Evolutionary conservation across 257 asterid genomes (phyloP), one percentile per base, ranked within the genome.

Genomic region (Apocynum venetum): DNA sequence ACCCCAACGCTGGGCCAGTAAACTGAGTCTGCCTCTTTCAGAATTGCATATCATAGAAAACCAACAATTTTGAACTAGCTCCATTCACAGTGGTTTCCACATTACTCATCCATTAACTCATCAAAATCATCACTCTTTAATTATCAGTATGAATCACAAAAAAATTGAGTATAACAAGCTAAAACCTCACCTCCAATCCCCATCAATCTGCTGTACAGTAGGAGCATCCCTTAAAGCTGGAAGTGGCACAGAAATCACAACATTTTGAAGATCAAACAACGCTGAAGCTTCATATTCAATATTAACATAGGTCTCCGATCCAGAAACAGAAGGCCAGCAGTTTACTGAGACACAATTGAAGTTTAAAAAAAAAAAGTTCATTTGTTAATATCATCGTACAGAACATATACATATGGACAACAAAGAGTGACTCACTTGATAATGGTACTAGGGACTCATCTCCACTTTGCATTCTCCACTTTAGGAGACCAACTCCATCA

Each of bases 251-350:
- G 97, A 88, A 80, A 94, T 89, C 81, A 94, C 88, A 83, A 94
- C 97, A 77, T 91, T 94, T 75, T 94, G 97, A 59, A 94, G 90
- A 84, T 88, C 91, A 86, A 92, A 92, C 85, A 78, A 82, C 73
- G 90, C 77, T 43, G 93, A 79, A 80, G 97, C 95, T 89, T 94
- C 98, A 81, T 94, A 92, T 83, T 94, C 98, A 64, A 94, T 83
- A 83, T 85, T 94, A 84, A 94, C 97, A 78, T 84, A 91, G 84
- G 97, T 94, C 82, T 94, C 97, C 69, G 77, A 89, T 67, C 95
- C 97, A 81, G 97, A 92, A 77, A 94, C 95, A 80, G 96, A 88
- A 81, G 97, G 98, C 98, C 97, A 94, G 87, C 97, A 94, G 85
- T 86, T 94, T 78, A 92, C 97, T 92, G 91, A 82, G 80, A 80